Evolutionary conservation across 345 rosid genomes (phyloP).

Genomic region (Salix arbutifolia): DNA sequence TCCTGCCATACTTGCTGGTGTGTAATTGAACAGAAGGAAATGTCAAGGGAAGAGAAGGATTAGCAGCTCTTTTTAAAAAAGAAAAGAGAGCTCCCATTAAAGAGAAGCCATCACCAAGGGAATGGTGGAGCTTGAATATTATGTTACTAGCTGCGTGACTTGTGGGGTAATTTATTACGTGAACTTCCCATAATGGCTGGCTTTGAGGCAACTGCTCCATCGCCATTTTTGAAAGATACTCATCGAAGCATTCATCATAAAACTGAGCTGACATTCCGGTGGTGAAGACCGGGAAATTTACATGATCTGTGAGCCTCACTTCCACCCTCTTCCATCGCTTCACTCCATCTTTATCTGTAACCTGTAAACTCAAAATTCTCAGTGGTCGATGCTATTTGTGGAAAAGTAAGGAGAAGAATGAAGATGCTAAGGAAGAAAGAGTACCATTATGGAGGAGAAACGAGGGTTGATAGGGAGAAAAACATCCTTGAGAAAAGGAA

Average conservation of each 20-base stretch:
- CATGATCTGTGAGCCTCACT: conserved; percentile 31
- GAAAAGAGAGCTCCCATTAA: conserved; percentile 56
- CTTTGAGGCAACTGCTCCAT: conserved; percentile 26
- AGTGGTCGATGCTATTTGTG: neutral
- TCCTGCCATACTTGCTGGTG: neutral
- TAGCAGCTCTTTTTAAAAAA: conserved; percentile 45
- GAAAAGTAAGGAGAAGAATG: neutral
- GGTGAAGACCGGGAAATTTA: conserved; percentile 28
- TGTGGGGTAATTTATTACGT: conserved; percentile 39
- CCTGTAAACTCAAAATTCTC: conserved; percentile 15
- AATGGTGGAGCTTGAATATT: conserved; percentile 53
- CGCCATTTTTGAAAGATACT: conserved; percentile 33
- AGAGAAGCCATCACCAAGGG: conserved; percentile 53
- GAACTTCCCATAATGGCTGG: conserved; percentile 51
- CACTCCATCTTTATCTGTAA: conserved; percentile 17
- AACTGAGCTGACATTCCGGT: conserved; percentile 25
- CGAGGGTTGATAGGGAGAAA: conserved; percentile 38
- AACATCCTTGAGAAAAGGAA: conserved; percentile 18
- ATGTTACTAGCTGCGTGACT: conserved; percentile 26
- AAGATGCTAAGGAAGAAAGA: neutral
- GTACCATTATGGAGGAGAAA: conserved; percentile 46
- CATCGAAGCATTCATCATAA: conserved; percentile 26
- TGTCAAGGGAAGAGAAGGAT: conserved; percentile 39
- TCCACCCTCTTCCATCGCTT: conserved; percentile 36
- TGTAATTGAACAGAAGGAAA: conserved; percentile 28